Base-by-base conservation (phyloP, 208 protist genomes). In the Crithidia mellificae region DNA sequence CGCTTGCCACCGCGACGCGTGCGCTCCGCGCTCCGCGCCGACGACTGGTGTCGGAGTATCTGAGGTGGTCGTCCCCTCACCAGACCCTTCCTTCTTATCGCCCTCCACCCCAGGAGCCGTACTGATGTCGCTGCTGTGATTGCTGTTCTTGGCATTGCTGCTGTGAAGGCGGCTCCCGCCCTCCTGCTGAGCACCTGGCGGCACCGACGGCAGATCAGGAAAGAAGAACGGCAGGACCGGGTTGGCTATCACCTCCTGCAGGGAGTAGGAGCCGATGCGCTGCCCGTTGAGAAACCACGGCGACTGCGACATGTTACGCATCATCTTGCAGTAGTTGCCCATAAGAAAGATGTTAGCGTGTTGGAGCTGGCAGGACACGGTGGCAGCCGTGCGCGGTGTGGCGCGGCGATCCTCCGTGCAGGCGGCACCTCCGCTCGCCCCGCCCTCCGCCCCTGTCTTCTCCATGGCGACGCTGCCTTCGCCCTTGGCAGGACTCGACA, bases 241-340 rank as follows among this genome's bases (percentile, higher is more conserved):
- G 51, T 85, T 81, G 2, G 86, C 87, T 65, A 96, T 92, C 20
- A 92, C 70, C 68, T 96, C 90, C 63, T 96, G 90, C 29, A 96
- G 71, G 20, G 90, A 96, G 68, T 83, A 89, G 52, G 80, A 71
- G 20, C 90, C 90, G 19, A 96, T 80, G 30, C 90, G 87, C 25
- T 65, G 77, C n/a, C 81, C 85, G 62, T 87, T 66, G 36, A 65
- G 70, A 63, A 96, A 96, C 91, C 91, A 96, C 63, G 91, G 91
- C 15, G 88, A 93, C 75, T 96, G 91, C 1, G 88, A 92, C 69
- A 96, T 74, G 63, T 87, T 82, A 2, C 91, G 84, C 67, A 80
- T 83, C 83, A 90, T 80, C 58, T 96, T 96, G 46, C 87, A 75
- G 63, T 96, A 96, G 58, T 81, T 91, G 12, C 91, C 91, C 50